These are phyloP conservation scores for Komagataea norvegica DNA, from an alignment of 1,139 yeast genomes.

Conservation along the genomic window DNA sequence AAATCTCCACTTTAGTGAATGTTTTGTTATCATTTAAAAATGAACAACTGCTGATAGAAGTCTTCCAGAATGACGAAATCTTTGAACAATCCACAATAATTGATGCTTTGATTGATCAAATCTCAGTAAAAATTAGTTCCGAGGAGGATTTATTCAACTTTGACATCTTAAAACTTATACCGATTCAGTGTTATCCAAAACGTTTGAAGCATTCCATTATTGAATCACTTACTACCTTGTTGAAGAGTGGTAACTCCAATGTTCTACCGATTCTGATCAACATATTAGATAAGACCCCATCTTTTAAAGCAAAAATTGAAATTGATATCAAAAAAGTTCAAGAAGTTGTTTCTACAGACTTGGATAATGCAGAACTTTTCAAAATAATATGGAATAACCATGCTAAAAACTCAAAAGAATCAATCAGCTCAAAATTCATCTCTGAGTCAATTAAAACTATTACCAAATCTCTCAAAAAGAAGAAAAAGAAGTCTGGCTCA, in stretches of 20 bases:
- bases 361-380: constrained; percentile 23
- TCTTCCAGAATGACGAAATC: constrained; percentile 26
- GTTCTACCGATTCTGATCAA: constrained; percentile 31
- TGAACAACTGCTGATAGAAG: constrained; percentile 18
- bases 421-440: constrained; percentile 21
- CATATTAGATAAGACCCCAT: constrained; percentile 40
- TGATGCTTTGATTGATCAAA: constrained; percentile 21
- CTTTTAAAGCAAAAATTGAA: constrained; percentile 49
- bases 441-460: constrained; percentile 18
- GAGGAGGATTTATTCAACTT: constrained; percentile 7
- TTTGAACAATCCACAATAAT: constrained; percentile 44
- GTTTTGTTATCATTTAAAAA: constrained; percentile 17
- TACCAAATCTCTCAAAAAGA: constrained; percentile 6
- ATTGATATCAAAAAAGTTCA: constrained; percentile 32
- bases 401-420: constrained; percentile 28
- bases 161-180: constrained; percentile 32
- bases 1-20: constrained; percentile 16
- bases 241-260: constrained; percentile 5
- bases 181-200: constrained; percentile 48
- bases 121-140: constrained; percentile 13
- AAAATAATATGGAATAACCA: constrained; percentile 33
- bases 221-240: constrained; percentile 28
- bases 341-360: constrained; percentile 22
- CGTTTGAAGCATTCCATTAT: constrained; percentile 37
- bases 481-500: constrained; percentile 2